A percentile compares a stretch with the other conserved stretches of the same genome.
phyloP scores from a whole-genome alignment of 2,329 filamentous ascomycete species.

The Penicillium sp. region DNA sequence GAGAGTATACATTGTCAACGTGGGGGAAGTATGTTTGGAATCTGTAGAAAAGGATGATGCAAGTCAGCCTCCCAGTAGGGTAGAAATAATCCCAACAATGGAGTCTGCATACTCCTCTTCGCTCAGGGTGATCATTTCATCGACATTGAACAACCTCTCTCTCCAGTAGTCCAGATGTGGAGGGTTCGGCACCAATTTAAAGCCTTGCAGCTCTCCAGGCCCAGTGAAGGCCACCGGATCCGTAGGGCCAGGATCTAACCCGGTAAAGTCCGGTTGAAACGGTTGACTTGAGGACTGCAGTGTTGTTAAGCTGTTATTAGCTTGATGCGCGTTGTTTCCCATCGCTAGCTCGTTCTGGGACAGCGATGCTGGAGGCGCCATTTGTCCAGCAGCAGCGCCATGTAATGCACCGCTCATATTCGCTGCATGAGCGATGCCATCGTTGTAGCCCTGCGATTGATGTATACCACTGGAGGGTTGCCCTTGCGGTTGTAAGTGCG shows the following conservation, averaged over 20 bases:
- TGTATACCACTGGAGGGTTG: background rate
- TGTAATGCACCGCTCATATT: background rate
- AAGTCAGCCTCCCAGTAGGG: background rate
- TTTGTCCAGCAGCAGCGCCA: background rate
- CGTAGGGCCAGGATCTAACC: slow-evolving; percentile 5
- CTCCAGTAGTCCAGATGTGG: slow-evolving; percentile 62
- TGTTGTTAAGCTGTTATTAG: slow-evolving; percentile 16
- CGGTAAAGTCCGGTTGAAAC: slow-evolving; percentile 15
- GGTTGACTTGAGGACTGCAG: slow-evolving; percentile 14
- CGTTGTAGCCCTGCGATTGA: background rate
- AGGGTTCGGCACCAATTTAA: slow-evolving; percentile 55
- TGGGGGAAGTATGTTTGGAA: slow-evolving; percentile 76
- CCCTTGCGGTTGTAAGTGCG: slow-evolving; percentile 1
- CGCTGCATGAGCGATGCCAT: background rate
- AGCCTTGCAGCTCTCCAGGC: slow-evolving; percentile 21
- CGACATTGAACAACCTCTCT: slow-evolving; percentile 64
- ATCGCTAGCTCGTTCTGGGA: slow-evolving; percentile 8
- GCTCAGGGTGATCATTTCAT: slow-evolving; percentile 61
- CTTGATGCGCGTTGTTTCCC: slow-evolving; percentile 7
- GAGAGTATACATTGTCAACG: slow-evolving; percentile 75
- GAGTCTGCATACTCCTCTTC: slow-evolving; percentile 57
- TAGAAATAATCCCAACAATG: slow-evolving; percentile 2
- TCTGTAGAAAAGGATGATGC: slow-evolving; percentile 34
- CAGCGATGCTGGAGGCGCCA: background rate
- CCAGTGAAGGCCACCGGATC: slow-evolving; percentile 20